phyloP scores from a whole-genome alignment of 225 moss, liverwort and hornwort genomes.

The Thuidium tamariscinum region DNA sequence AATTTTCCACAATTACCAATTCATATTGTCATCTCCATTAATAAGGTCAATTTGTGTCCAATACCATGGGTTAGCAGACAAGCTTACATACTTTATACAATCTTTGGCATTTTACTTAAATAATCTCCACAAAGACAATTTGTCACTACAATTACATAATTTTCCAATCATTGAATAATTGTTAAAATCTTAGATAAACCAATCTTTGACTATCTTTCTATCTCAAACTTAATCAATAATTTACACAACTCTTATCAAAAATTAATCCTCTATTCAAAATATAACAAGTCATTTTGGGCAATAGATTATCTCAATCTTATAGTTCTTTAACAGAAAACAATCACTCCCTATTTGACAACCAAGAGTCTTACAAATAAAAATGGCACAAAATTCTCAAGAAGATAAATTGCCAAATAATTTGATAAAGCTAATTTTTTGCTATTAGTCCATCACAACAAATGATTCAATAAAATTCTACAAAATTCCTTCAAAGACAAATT shows the following conservation, averaged over 20 bases:
- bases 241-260: not conserved
- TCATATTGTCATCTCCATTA: too few relatives aligned
- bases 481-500: not conserved
- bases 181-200: not conserved
- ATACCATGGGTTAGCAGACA: too few relatives aligned
- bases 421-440: too few relatives aligned
- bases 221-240: not conserved
- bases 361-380: not conserved
- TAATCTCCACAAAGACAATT: not conserved
- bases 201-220: not conserved
- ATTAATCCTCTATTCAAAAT: not conserved
- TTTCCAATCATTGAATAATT: accelerated
- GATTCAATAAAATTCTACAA: not conserved
- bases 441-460: not conserved
- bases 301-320: not conserved
- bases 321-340: not conserved
- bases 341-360: not conserved
- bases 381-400: not conserved
- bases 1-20: too few relatives aligned
- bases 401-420: not conserved
- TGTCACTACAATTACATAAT: not conserved
- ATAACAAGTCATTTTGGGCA: not conserved
- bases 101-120: not conserved
- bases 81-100: not conserved
- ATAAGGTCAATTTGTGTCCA: too few relatives aligned